phyloP scores from a whole-genome alignment of 2,329 filamentous ascomycete genomes.

The Pezicula neosporulosa region DNA sequence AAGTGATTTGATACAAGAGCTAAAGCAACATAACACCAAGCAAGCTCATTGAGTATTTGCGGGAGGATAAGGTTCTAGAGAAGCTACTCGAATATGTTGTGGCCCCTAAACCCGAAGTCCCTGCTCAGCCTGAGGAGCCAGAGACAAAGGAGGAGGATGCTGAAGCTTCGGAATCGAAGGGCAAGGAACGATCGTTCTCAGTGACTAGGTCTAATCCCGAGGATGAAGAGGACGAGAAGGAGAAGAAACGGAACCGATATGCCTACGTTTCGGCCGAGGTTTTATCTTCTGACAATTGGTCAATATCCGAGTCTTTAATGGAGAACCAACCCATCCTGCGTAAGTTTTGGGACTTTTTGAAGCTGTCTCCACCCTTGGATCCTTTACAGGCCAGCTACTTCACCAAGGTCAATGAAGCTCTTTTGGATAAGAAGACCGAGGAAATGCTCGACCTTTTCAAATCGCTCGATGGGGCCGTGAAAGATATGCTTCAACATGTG shows the following conservation, averaged over 20 bases:
- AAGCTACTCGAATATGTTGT: slow-evolving; percentile 88
- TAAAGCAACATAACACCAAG: slow-evolving; percentile 97
- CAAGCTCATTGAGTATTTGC: slow-evolving; percentile 93
- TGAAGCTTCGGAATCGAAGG: slow-evolving; percentile 45
- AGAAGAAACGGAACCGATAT: slow-evolving; percentile 90
- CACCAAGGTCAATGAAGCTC: slow-evolving; percentile 96
- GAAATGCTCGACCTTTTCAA: slow-evolving; percentile 94
- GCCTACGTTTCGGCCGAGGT: slow-evolving; percentile 93
- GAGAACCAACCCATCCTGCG: slow-evolving; percentile 75
- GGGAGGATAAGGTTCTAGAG: slow-evolving; percentile 81
- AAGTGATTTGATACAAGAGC: slow-evolving; percentile 91
- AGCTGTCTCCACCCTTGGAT: slow-evolving; percentile 79
- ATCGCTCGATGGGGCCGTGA: slow-evolving; percentile 74
- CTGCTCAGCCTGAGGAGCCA: slow-evolving; percentile 48
- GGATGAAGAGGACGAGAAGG: slow-evolving; percentile 67
- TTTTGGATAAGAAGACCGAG: slow-evolving; percentile 96
- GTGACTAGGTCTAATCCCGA: slow-evolving; percentile 43
- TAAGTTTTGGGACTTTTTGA: slow-evolving; percentile 89
- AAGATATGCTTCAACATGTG: slow-evolving; percentile 86
- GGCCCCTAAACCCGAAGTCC: slow-evolving; percentile 63
- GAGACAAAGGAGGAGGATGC: slow-evolving; percentile 48
- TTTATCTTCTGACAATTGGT: slow-evolving; percentile 93
- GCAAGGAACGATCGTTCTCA: slow-evolving; percentile 47
- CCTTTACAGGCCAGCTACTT: slow-evolving; percentile 96
- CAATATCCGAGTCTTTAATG: slow-evolving; percentile 88